These are phyloP conservation scores for Gracilariopsis chorda DNA, from an alignment of 23 red algal species.

Conservation along the genomic window DNA sequence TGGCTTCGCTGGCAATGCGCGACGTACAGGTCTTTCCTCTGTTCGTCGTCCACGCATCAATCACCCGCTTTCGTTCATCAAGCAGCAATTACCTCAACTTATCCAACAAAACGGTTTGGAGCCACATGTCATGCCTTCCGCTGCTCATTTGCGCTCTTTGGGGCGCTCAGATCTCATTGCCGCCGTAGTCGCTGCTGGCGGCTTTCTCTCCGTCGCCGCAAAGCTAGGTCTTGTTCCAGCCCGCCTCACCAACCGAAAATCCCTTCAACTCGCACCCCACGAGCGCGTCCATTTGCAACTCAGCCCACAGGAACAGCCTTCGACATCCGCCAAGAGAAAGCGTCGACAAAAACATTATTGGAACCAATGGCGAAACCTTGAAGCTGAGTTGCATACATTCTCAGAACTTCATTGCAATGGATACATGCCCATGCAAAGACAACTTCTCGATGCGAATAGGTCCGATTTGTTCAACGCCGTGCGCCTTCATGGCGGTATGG, in stretches of 20 bases:
- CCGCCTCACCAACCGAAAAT: not conserved
- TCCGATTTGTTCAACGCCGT: slow-evolving; percentile 81
- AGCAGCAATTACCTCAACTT: not conserved
- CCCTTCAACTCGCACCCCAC: not conserved
- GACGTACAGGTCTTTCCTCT: not conserved
- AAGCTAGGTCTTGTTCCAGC: not conserved
- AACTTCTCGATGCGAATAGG: slow-evolving; percentile 51
- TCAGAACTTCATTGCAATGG: slow-evolving; percentile 5
- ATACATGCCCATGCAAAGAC: slow-evolving; percentile 53
- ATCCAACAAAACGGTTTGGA: not conserved
- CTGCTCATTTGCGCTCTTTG: not conserved
- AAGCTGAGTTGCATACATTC: slow-evolving; percentile 61
- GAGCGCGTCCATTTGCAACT: not conserved
- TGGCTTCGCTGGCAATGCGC: slow-evolving; percentile 13
- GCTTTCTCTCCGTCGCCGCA: not conserved
- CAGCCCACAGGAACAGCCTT: not conserved
- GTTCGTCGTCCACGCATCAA: not conserved
- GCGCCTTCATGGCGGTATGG: slow-evolving; percentile 65
- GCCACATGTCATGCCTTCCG: not conserved
- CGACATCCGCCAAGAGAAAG: not conserved
- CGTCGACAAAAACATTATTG: slow-evolving; percentile 50
- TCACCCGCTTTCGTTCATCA: not conserved
- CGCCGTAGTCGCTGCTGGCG: not conserved
- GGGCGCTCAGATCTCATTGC: not conserved
- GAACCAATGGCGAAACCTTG: slow-evolving; percentile 28